Evolutionary conservation across 176 grass and related monocot species (phyloP), one percentile per base, ranked within the genome.

Genomic region (Cenchrus purpureus): DNA sequence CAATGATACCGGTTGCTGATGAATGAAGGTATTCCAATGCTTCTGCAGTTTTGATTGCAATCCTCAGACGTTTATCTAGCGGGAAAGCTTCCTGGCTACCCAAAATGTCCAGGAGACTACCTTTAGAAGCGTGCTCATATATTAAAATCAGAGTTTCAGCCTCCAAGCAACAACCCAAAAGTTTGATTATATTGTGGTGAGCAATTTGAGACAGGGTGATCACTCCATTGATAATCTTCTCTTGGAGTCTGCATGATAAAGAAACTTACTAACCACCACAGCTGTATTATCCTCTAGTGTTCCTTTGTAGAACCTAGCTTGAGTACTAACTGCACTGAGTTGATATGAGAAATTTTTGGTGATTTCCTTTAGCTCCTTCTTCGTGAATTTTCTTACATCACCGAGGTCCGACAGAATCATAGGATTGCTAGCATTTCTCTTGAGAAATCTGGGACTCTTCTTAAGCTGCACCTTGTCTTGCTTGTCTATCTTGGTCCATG

Each of bases 101-200:
- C 13, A 74, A 15, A 54, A 54, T 53, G 25, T 31, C 12, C 14
- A 12, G 7, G 25, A 74, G 49, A 4, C 3, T 53, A 52, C 49
- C 71, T 53, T 53, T 74, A 32, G 25, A 8, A 32, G 48, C 49
- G 17, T 74, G 9, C 48, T 74, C 71, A 54, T 74, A 74, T 32
- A 74, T 29, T 1, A 74, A 53, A 17, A 53, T 10, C 3, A 14
- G 12, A 74, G 5, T 54, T 15, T 74, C 12, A 9, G n/a, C 25
- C 15, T 53, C 71, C 71, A 74, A 31, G 71, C 71, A 74, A 74
- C 25, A 74, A 8, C 71, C 71, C 12, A 74, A 53, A 16, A 74
- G 48, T 32, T 32, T 74, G n/a, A 53, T 53, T 8, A 74, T 53
- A 8, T 74, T 74, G 13, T 53, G 31, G 13, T 74, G 49, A 17